A percentile compares a stretch with the other conserved stretches of the same genome.
Conservation (phyloP, 2,329 filamentous ascomycete species). For the Fusarium chaquense region DNA sequence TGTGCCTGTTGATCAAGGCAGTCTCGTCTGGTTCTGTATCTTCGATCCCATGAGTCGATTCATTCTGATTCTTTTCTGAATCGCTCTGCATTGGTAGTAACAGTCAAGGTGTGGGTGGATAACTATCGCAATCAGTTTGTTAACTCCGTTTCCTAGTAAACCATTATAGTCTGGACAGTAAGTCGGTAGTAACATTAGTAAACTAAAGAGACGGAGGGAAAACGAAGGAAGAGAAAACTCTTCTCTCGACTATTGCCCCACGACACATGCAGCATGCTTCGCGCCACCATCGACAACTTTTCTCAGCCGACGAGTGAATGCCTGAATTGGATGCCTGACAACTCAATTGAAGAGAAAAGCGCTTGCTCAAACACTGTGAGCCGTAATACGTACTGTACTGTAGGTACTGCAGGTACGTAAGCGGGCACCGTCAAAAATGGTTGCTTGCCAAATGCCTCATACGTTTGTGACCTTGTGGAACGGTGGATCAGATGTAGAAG, state of each 20-base stretch:
- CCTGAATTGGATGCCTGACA: constrained; percentile 29
- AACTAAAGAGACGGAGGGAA: constrained; percentile 23
- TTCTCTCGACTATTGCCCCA: constrained; percentile 26
- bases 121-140: constrained; percentile 5
- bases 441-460: constrained; percentile 38
- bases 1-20: neutral
- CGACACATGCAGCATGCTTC: constrained; percentile 27
- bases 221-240: constrained; percentile 41
- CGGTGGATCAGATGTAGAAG: constrained; percentile 33
- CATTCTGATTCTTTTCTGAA: neutral
- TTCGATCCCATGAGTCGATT: constrained; percentile 12
- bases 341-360: neutral
- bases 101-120: constrained; percentile 32
- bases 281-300: constrained; percentile 24
- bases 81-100: constrained; percentile 3
- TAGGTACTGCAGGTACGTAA: constrained; percentile 34
- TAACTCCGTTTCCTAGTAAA: constrained; percentile 25
- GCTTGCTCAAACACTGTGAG: constrained; percentile 1
- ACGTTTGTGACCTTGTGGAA: constrained; percentile 20
- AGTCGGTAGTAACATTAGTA: neutral
- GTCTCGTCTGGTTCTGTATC: neutral
- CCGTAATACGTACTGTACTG: constrained; percentile 26
- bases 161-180: neutral
- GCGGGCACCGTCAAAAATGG: constrained; percentile 36
- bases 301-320: neutral